Conservation (phyloP, 2,329 filamentous ascomycete genomes). For the Stachybotrys chlorohalonatus region DNA sequence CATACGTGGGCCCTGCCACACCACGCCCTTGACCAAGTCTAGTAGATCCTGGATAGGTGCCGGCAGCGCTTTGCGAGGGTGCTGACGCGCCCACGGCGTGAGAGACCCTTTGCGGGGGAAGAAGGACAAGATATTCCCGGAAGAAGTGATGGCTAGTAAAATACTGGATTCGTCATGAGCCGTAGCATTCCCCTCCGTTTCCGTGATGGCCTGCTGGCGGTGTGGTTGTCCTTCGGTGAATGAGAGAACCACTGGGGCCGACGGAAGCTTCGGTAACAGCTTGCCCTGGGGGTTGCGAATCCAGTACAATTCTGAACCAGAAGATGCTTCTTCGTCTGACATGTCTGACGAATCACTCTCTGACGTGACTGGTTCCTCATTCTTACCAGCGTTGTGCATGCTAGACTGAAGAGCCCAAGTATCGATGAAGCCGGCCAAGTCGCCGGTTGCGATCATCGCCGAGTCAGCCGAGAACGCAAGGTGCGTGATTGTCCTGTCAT, state of each 20-base stretch:
- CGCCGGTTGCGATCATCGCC: conserved; percentile 67
- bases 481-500: conserved; percentile 67
- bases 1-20: conserved; percentile 72
- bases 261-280: conserved; percentile 59
- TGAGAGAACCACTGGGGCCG: conserved; percentile 57
- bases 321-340: conserved; percentile 33
- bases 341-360: conserved; percentile 24
- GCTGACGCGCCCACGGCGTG: conserved; percentile 78
- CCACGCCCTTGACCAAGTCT: conserved; percentile 71
- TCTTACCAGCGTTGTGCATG: conserved; percentile 27
- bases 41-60: conserved; percentile 63
- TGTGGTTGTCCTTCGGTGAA: conserved; percentile 47
- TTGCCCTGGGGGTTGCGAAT: conserved; percentile 60
- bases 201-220: conserved; percentile 13
- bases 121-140: conserved; percentile 64
- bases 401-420: conserved; percentile 59
- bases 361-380: conserved; percentile 19
- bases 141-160: conserved; percentile 45
- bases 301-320: conserved; percentile 50
- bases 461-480: conserved; percentile 73
- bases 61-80: conserved; percentile 68
- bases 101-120: conserved; percentile 68
- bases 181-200: conserved; percentile 23
- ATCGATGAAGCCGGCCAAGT: conserved; percentile 79
- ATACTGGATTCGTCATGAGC: conserved; percentile 24